These are phyloP conservation scores for Wallacemonas sp. DNA, from an alignment of 208 protist genomes.

Conservation along the genomic window DNA sequence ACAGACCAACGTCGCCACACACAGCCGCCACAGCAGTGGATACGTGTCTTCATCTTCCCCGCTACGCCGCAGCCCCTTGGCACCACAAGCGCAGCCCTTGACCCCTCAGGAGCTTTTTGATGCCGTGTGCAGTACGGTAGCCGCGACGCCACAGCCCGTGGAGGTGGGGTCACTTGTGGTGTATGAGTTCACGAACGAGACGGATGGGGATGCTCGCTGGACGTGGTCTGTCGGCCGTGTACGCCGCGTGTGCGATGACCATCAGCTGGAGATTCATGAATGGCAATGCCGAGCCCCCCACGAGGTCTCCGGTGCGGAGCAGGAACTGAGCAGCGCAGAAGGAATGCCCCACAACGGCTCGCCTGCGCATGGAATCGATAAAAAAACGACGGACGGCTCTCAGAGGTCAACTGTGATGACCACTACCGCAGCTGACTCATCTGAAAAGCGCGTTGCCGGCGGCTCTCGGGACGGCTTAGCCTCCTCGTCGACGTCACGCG, in stretches of 20 bases:
- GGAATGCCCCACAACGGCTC: neutral
- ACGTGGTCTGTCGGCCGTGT: constrained; percentile 49
- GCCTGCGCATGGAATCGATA: neutral
- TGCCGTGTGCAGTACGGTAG: constrained; percentile 16
- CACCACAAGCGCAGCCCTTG: constrained; percentile 4
- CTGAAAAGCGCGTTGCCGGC: no score
- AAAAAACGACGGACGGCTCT: neutral
- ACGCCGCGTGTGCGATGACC: constrained; percentile 18
- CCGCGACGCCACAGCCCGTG: constrained; percentile 19
- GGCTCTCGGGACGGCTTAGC: neutral
- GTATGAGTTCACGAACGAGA: constrained; percentile 51
- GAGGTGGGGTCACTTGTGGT: constrained; percentile 35
- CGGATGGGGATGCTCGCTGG: constrained; percentile 20
- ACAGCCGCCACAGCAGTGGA: neutral
- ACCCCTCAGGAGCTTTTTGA: constrained; percentile 12
- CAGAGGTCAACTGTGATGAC: neutral
- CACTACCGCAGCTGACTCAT: no score
- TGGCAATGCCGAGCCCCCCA: constrained; percentile 22
- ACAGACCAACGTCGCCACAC: neutral
- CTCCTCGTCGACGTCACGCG: no score
- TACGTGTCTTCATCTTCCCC: no score
- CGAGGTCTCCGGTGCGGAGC: no score
- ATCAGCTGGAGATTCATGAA: constrained; percentile 29
- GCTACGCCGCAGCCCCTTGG: neutral
- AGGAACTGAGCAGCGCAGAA: neutral